Evolutionary conservation across 1,139 yeast species (phyloP).

Genomic region (Geotrichum reessii): DNA sequence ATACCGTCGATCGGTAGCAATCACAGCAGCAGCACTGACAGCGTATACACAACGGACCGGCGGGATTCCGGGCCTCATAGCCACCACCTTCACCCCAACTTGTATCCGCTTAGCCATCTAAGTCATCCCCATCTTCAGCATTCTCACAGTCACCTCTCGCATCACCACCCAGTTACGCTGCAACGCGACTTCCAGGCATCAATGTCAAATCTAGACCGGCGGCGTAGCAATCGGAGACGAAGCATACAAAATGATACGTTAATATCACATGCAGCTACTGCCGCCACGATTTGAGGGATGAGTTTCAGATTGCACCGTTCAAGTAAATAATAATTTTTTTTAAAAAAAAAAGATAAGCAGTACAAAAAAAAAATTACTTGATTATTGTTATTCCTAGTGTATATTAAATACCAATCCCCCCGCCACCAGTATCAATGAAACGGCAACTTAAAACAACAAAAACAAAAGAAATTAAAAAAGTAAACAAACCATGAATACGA

Average conservation of each 20-base stretch:
- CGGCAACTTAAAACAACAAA: too few relatives aligned
- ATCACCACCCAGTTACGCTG: neutral
- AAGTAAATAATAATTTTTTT: too few relatives aligned
- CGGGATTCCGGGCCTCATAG: neutral
- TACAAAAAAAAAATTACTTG: too few relatives aligned
- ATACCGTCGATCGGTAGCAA: neutral
- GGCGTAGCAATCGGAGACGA: neutral
- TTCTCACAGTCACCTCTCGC: neutral
- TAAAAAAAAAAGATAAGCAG: too few relatives aligned
- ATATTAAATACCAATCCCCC: too few relatives aligned
- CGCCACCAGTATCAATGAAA: too few relatives aligned
- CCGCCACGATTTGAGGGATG: neutral
- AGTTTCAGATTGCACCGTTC: neutral
- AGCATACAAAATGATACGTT: neutral
- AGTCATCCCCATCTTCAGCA: neutral
- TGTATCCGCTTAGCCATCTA: neutral
- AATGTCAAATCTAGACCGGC: neutral
- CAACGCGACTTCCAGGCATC: neutral
- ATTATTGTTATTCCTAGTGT: too few relatives aligned
- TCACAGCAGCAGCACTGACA: neutral
- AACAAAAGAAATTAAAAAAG: too few relatives aligned
- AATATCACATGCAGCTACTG: neutral
- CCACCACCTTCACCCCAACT: too few relatives aligned
- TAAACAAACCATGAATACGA: too few relatives aligned
- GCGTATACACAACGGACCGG: neutral